Percentiles rank a stretch among this genome's conserved stretches.
These are phyloP conservation scores for Debaryomyces hansenii DNA, from an alignment of 805 yeast genomes.

Conservation along the genomic window DNA sequence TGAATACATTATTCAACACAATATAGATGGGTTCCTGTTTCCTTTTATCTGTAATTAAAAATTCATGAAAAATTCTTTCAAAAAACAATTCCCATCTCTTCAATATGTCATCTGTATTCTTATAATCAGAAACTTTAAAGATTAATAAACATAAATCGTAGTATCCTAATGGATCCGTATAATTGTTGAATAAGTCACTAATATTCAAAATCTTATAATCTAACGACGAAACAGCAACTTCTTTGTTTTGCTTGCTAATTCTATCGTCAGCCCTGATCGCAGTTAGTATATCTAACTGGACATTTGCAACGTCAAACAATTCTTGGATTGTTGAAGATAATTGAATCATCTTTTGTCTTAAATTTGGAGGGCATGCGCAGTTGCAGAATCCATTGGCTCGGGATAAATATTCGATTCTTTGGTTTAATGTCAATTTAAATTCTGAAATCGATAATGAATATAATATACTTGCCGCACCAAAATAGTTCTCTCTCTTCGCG, in stretches of 20 bases:
- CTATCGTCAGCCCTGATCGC: slow-evolving; percentile 54
- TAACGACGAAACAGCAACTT: slow-evolving; percentile 52
- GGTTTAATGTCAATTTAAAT: slow-evolving; percentile 63
- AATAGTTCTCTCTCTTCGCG: slow-evolving; percentile 76
- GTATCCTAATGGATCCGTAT: slow-evolving; percentile 84
- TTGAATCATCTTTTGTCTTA: slow-evolving; percentile 74
- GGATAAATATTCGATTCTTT: slow-evolving; percentile 84
- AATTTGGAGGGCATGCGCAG: slow-evolving; percentile 73
- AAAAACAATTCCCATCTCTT: slow-evolving; percentile 78
- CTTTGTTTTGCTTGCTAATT: slow-evolving; percentile 48
- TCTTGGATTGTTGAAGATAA: slow-evolving; percentile 72
- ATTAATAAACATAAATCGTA: slow-evolving; percentile 76
- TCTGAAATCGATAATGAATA: slow-evolving; percentile 73
- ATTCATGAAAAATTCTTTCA: slow-evolving; percentile 46
- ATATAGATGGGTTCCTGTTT: slow-evolving; percentile 39
- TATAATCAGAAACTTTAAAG: slow-evolving; percentile 80
- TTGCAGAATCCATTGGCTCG: slow-evolving; percentile 93
- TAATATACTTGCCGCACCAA: slow-evolving; percentile 77
- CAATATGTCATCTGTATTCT: slow-evolving; percentile 79
- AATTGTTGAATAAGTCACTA: slow-evolving; percentile 80
- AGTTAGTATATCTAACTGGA: slow-evolving; percentile 67
- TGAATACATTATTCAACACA: slow-evolving; percentile 37
- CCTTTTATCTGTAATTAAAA: slow-evolving; percentile 15
- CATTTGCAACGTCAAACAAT: slow-evolving; percentile 78
- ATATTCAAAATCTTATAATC: slow-evolving; percentile 67